phyloP scores from a whole-genome alignment of 441 rosid genomes.

The California macrophylla region DNA sequence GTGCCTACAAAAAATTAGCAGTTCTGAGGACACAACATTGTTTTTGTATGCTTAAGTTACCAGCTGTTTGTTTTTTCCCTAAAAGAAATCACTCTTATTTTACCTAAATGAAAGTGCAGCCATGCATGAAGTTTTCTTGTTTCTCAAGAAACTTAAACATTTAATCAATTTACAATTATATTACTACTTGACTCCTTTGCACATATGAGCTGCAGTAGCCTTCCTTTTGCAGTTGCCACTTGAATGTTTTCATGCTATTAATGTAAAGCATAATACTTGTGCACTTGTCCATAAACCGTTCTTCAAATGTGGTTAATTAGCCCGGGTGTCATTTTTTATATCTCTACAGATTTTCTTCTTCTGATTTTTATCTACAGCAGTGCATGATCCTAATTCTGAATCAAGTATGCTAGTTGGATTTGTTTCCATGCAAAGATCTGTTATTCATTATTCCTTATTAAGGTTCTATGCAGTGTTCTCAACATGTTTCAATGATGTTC shows the following conservation, averaged over 20 bases:
- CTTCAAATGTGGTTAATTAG: not conserved
- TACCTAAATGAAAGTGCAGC: not conserved
- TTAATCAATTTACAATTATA: conserved; percentile 4
- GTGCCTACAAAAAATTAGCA: not conserved
- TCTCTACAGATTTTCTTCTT: not conserved
- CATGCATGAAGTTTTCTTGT: not conserved
- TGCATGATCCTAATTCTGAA: not conserved
- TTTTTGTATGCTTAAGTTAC: not conserved
- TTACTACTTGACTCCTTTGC: not conserved
- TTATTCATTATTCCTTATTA: not conserved
- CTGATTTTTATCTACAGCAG: not conserved
- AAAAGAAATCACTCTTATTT: not conserved
- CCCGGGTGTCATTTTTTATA: not conserved
- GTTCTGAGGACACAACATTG: conserved; percentile 2
- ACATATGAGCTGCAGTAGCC: not conserved
- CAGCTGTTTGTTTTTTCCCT: not conserved
- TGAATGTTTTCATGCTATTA: not conserved
- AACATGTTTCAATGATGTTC: not conserved
- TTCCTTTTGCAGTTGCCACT: not conserved
- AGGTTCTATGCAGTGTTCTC: not conserved
- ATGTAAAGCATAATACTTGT: not conserved
- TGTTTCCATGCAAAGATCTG: conserved; percentile 3
- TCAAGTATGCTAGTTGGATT: conserved; percentile 5
- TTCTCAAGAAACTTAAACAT: not conserved
- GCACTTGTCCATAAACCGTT: not conserved